Conservation (phyloP, 306 rosid genomes). For the Lathyrus aphaca region DNA sequence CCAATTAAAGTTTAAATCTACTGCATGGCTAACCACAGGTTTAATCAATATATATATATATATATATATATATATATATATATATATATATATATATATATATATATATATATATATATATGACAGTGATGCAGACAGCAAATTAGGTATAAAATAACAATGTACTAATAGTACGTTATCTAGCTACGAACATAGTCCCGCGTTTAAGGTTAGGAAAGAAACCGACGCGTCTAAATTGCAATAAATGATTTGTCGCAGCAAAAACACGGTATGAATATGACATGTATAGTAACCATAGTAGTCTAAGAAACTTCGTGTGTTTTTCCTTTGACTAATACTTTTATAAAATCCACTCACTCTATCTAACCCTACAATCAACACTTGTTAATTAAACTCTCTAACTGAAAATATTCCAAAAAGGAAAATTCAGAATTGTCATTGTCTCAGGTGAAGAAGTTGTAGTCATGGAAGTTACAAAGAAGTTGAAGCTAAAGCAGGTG, state of each 20-base stretch:
- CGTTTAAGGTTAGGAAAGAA: constrained; percentile 30
- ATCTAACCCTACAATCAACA: constrained; percentile 2
- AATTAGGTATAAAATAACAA: constrained; percentile 19
- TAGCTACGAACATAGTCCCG: constrained; percentile 41
- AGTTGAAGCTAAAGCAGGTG: constrained; percentile 47
- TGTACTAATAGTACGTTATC: neutral
- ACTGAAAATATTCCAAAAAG: neutral
- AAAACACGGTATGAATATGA: constrained; percentile 33
- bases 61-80: too few relatives aligned
- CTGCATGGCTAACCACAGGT: too few relatives aligned
- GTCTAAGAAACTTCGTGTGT: constrained; percentile 39
- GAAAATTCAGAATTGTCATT: neutral
- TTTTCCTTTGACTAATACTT: constrained; percentile 14
- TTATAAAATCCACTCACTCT: constrained; percentile 28
- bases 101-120: neutral
- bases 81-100: too few relatives aligned
- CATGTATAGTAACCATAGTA: neutral
- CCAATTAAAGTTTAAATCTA: too few relatives aligned
- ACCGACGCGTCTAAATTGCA: constrained; percentile 52
- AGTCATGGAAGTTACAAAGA: constrained; percentile 26
- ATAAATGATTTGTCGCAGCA: constrained; percentile 33
- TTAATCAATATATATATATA: too few relatives aligned
- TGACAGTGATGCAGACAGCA: constrained; percentile 39
- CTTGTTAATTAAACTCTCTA: neutral
- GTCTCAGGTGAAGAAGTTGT: neutral